phyloP scores from a whole-genome alignment of 2,329 filamentous ascomycete genomes.

The Colletotrichum viniferum region DNA sequence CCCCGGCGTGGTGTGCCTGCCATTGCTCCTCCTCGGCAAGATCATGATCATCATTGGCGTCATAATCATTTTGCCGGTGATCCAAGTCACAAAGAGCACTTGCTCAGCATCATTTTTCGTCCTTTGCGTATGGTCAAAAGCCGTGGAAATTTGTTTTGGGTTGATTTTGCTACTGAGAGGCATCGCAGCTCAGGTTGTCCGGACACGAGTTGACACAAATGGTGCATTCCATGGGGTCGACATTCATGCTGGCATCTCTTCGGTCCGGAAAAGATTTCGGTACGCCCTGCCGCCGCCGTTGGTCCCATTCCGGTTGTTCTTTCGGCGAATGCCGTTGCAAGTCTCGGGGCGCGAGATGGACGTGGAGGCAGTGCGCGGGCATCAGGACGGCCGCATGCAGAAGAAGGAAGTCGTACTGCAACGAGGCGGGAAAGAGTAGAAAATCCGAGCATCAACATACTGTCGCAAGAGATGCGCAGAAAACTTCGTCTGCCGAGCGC shows the following conservation, averaged over 20 bases:
- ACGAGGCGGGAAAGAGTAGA: not conserved
- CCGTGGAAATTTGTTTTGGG: accelerated
- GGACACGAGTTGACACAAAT: not conserved
- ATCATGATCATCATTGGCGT: not conserved
- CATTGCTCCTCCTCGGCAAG: not conserved
- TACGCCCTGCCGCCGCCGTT: not conserved
- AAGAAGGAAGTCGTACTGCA: not conserved
- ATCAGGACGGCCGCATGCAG: not conserved
- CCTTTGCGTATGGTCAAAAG: not conserved
- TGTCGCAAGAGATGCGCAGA: not conserved
- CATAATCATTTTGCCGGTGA: not conserved
- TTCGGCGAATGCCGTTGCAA: not conserved
- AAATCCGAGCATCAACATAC: not conserved
- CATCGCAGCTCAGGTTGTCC: not conserved
- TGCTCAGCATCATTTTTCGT: not conserved
- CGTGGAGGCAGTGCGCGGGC: not conserved
- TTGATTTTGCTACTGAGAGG: not conserved
- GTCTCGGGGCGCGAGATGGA: not conserved
- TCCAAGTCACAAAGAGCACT: not conserved
- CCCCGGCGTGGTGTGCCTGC: not conserved
- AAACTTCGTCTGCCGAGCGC: not conserved
- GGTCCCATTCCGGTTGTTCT: not conserved
- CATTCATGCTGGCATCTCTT: not conserved
- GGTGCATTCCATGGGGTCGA: not conserved
- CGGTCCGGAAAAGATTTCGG: not conserved